A percentile compares a stretch with the other conserved stretches of the same genome.
phyloP scores from a whole-genome alignment of 208 protist genomes.

The Wallacemonas sp. region DNA sequence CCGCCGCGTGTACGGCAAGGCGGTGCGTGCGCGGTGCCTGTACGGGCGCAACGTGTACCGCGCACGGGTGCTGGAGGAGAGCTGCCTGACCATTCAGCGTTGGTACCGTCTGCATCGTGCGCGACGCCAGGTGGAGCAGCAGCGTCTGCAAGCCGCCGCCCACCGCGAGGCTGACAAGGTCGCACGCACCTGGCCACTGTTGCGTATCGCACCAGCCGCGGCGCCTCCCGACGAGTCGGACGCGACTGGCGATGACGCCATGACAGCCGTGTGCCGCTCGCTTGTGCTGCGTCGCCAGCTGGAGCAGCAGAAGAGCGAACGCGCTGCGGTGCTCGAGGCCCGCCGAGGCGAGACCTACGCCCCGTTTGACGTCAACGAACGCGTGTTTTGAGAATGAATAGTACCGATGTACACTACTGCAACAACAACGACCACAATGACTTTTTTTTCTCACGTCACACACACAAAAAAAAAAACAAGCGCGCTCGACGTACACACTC shows the following conservation, averaged over 20 bases:
- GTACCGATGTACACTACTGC: constrained; percentile 6
- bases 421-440: neutral
- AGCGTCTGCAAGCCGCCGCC: neutral
- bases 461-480: too few species aligned
- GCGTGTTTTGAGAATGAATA: constrained; percentile 11
- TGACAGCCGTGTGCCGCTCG: constrained; percentile 1
- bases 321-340: neutral
- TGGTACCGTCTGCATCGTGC: constrained; percentile 47
- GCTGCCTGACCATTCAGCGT: constrained; percentile 60
- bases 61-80: constrained; percentile 35
- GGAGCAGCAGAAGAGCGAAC: constrained; percentile 3
- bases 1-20: constrained; percentile 45
- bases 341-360: constrained; percentile 22
- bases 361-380: constrained; percentile 21
- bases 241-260: neutral
- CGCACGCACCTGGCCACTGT: neutral
- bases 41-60: constrained; percentile 76
- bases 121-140: constrained; percentile 7
- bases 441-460: neutral
- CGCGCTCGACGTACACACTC: too few species aligned
- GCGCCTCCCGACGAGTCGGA: neutral
- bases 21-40: constrained; percentile 50
- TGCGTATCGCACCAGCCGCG: neutral
- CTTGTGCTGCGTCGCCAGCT: neutral
- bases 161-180: neutral